Base-by-base conservation (phyloP, 2,329 filamentous ascomycete species). In the Phyllosticta citrichinensis region DNA sequence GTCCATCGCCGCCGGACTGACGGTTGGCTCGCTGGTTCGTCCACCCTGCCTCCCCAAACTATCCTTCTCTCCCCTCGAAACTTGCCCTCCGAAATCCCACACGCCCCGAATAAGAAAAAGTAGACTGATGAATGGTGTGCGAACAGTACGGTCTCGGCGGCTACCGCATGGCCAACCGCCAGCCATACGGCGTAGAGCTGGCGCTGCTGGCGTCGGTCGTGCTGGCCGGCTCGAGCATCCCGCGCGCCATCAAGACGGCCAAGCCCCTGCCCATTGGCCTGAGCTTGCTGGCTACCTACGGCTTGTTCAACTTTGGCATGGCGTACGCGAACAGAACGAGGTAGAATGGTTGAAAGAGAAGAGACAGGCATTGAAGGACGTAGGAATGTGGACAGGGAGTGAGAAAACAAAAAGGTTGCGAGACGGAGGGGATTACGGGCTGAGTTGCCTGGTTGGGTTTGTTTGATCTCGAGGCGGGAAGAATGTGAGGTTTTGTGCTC, bases 141-240 rank as follows among this genome's bases (percentile, higher is more conserved):
- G 2, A 30, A 62, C 60, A 79, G 73, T 88, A 99, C 75, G 86
- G 85, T 24, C 79, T 96, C 52, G 90, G 91, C 64, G 92, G 88
- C 65, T 86, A 89, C 70, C 88, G 92, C 62, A 86, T 96, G 64
- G 86, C 87, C 68, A 86, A 85, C 68, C 79, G 82, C 63, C 82
- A 91, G 72, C 73, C 88, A 2, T 96, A 94, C 73, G 94, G 93
- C 64, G 77, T 95, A 66, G 94, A 97, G 76, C 79, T 96, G 52
- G 89, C 88, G n/a, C 81, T 99, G 10, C 80, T 97, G 52, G 94
- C 94, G 4, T 96, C 90, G 0, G 69, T 91, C n/a, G 77, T 97
- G 25, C 82, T 99, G 40, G 93, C 83, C 2, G 91, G 91, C 20
- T 88, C 88, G 52, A 88, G 89, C 1, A 87, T 97, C 63, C 94